Conservation (phyloP, 352 stramenopile species). For the Phytopythium helicoides region DNA sequence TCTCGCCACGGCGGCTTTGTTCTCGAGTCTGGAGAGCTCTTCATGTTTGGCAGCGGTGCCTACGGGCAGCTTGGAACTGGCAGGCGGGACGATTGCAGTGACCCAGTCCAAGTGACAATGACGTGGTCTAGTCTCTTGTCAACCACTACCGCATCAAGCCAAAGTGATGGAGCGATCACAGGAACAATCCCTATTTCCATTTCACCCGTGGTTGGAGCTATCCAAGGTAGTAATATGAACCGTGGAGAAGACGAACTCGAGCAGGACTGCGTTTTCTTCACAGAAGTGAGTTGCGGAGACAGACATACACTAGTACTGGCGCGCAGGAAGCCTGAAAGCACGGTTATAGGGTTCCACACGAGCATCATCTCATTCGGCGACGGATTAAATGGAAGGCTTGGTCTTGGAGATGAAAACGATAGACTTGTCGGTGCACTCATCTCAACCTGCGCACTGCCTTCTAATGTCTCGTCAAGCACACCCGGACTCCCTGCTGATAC, state of each 20-base stretch:
- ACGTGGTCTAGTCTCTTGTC: slow-evolving; percentile 32
- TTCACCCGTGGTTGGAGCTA: neutral
- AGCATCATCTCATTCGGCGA: slow-evolving; percentile 67
- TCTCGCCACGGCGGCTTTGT: slow-evolving; percentile 57
- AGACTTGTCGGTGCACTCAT: slow-evolving; percentile 37
- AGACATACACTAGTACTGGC: slow-evolving; percentile 58
- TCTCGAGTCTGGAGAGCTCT: slow-evolving; percentile 48
- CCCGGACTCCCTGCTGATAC: neutral
- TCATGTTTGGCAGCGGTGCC: slow-evolving; percentile 66
- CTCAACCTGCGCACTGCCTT: slow-evolving; percentile 22
- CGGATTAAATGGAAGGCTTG: slow-evolving; percentile 63
- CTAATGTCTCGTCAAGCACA: neutral
- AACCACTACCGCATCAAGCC: neutral
- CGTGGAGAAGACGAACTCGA: neutral
- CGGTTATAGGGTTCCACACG: slow-evolving; percentile 14
- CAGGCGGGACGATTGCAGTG: slow-evolving; percentile 10
- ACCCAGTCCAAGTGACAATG: slow-evolving; percentile 34
- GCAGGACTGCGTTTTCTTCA: slow-evolving; percentile 44
- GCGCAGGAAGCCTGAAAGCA: slow-evolving; percentile 2
- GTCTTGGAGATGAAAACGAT: slow-evolving; percentile 51
- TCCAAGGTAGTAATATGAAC: too few species aligned
- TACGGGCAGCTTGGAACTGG: slow-evolving; percentile 60
- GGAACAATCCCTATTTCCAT: neutral
- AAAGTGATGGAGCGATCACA: neutral
- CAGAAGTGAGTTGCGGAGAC: slow-evolving; percentile 64